Evolutionary conservation across 169 alveolate species (phyloP).

Genomic region (Cryptosporidium felis): DNA sequence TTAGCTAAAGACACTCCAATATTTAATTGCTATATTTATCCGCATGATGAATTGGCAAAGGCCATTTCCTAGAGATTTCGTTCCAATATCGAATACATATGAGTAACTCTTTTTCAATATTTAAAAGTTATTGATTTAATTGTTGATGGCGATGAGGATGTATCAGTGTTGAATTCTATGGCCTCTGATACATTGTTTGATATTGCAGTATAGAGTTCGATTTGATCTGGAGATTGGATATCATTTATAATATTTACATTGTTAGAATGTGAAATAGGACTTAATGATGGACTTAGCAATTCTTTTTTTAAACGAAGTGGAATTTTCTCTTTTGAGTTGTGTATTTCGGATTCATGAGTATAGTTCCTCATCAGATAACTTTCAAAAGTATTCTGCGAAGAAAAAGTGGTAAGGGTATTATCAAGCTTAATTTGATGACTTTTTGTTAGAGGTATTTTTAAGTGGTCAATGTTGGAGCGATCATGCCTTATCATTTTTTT

Average conservation of each 20-base stretch:
- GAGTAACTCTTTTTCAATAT: constrained; percentile 17
- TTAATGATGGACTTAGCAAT: constrained; percentile 18
- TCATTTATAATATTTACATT: neutral
- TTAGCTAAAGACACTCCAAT: constrained; percentile 5
- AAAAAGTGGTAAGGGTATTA: neutral
- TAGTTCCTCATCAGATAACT: neutral
- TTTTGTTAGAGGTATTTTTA: neutral
- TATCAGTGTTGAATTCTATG: constrained; percentile 31
- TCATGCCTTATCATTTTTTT: neutral
- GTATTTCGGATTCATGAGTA: neutral
- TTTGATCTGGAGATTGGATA: constrained; percentile 2
- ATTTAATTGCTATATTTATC: constrained; percentile 19
- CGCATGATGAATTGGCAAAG: constrained; percentile 33
- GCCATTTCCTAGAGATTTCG: neutral
- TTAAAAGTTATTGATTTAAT: constrained; percentile 62
- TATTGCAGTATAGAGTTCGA: constrained; percentile 27
- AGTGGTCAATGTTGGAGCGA: neutral
- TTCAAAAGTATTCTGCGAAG: neutral
- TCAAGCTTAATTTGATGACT: neutral
- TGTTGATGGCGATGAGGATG: constrained; percentile 61
- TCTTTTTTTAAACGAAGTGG: constrained; percentile 3
- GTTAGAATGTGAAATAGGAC: constrained; percentile 6
- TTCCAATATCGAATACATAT: neutral
- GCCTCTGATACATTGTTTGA: constrained; percentile 10
- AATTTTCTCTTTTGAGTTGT: neutral